A percentile compares a stretch with the other conserved stretches of the same genome.
phyloP scores from a whole-genome alignment of 345 rosid genomes.

The Clarkia xantiana region DNA sequence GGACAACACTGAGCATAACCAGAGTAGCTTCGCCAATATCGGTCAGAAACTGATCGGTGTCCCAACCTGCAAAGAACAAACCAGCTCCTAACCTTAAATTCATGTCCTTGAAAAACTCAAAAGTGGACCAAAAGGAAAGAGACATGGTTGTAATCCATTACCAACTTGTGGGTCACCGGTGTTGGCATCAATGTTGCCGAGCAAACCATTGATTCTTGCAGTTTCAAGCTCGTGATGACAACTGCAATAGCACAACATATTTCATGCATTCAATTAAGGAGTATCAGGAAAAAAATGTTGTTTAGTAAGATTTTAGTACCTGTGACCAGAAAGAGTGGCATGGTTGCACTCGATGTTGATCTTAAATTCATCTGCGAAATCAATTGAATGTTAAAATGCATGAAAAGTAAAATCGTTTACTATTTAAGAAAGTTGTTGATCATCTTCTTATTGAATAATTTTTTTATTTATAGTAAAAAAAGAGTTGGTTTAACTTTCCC shows the following conservation, averaged over 20 bases:
- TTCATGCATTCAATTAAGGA: too few relatives aligned
- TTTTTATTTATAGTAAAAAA: too few relatives aligned
- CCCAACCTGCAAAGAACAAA: conserved; percentile 50
- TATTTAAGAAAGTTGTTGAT: too few relatives aligned
- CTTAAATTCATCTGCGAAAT: conserved; percentile 48
- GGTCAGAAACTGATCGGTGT: conserved; percentile 85
- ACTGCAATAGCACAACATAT: conserved; percentile 16
- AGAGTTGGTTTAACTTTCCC: too few relatives aligned
- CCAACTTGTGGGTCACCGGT: conserved; percentile 89
- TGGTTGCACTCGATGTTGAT: conserved; percentile 92
- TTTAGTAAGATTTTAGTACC: conserved; percentile 14
- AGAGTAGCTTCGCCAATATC: conserved; percentile 80
- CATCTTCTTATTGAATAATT: too few relatives aligned
- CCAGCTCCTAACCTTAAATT: neutral
- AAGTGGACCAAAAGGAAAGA: neutral
- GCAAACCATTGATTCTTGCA: conserved; percentile 70
- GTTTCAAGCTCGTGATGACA: conserved; percentile 95
- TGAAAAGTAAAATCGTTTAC: too few relatives aligned
- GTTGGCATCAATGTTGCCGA: conserved; percentile 92
- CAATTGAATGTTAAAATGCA: neutral
- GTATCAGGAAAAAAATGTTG: too few relatives aligned
- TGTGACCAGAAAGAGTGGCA: conserved; percentile 93
- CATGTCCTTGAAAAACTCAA: neutral
- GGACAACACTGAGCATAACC: conserved; percentile 81
- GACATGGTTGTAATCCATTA: conserved; percentile 8